These are phyloP conservation scores for Nitzschia putrida DNA, from an alignment of 108 stramenopile genomes.

Conservation along the genomic window DNA sequence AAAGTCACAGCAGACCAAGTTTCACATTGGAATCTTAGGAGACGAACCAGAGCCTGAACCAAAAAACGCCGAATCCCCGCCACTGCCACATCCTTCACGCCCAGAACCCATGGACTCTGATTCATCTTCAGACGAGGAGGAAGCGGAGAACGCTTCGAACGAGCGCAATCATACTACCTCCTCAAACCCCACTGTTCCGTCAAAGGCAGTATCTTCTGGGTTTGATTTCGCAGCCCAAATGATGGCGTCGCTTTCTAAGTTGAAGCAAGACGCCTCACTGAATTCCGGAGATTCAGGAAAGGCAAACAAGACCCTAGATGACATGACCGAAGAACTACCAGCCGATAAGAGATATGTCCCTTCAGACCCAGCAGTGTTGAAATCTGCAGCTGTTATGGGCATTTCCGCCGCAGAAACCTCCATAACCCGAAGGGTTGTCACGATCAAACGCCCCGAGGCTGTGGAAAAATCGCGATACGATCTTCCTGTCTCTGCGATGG, in stretches of 20 bases:
- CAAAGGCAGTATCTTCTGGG: slow-evolving; percentile 9
- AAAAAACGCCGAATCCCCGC: neutral
- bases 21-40: neutral
- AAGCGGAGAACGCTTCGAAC: neutral
- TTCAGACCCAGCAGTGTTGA: slow-evolving; percentile 40
- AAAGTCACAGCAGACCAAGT: slow-evolving; percentile 3
- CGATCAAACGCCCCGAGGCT: slow-evolving; percentile 57
- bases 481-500: slow-evolving; percentile 96
- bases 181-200: slow-evolving; percentile 1
- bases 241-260: slow-evolving; percentile 57
- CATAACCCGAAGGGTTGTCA: slow-evolving; percentile 26
- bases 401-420: slow-evolving; percentile 12
- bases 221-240: slow-evolving; percentile 59
- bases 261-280: slow-evolving; percentile 23
- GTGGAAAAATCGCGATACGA: slow-evolving; percentile 75
- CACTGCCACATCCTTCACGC: neutral
- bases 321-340: slow-evolving; percentile 33
- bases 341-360: slow-evolving; percentile 43
- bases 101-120: neutral
- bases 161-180: slow-evolving; percentile 1
- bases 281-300: slow-evolving; percentile 30
- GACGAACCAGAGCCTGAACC: neutral
- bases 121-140: neutral
- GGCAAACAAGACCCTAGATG: slow-evolving; percentile 34
- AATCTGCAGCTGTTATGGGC: slow-evolving; percentile 49